Percentiles rank a stretch among this genome's conserved stretches.
Evolutionary conservation across 164 flowering plant genomes (phyloP).

Genomic region (Vitis rupestris): DNA sequence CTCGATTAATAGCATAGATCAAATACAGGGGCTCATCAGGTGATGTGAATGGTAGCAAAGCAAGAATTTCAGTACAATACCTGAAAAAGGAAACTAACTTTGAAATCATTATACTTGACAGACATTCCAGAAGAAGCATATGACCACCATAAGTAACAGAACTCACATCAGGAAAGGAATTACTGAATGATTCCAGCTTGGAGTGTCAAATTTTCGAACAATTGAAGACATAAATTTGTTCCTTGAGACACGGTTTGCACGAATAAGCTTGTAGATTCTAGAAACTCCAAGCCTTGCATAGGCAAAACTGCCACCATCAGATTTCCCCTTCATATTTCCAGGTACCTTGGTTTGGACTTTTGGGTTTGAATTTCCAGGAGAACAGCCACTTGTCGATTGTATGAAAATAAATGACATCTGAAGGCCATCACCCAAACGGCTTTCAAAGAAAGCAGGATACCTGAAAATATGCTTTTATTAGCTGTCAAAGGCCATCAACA

Average conservation of each 20-base stretch:
- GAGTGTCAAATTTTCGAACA: constrained; percentile 81
- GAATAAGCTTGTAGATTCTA: constrained; percentile 89
- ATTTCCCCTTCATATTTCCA: constrained; percentile 53
- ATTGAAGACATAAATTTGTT: constrained; percentile 96
- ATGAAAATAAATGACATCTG: constrained; percentile 89
- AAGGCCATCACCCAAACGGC: constrained; percentile 98
- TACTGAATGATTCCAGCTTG: constrained; percentile 43
- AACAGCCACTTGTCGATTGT: constrained; percentile 39
- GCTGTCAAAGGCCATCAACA: constrained; percentile 3
- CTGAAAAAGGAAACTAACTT: constrained; percentile 40
- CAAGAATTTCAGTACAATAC: constrained; percentile 90
- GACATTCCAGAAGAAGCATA: neutral
- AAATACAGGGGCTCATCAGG: constrained; percentile 98
- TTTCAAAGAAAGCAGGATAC: constrained; percentile 95
- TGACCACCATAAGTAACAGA: neutral
- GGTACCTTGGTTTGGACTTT: constrained; percentile 40
- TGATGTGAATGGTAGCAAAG: constrained; percentile 71
- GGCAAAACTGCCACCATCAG: constrained; percentile 52
- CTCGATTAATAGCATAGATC: constrained; percentile 78
- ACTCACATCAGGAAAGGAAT: constrained; percentile 84
- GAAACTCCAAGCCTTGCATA: constrained; percentile 83
- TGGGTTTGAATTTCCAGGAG: constrained; percentile 32
- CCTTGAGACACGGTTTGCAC: constrained; percentile 85
- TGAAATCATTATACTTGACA: constrained; percentile 11
- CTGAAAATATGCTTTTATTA: constrained; percentile 38